Evolutionary conservation across 306 rosid genomes (phyloP).

Genomic region (Castanopsis chinensis): DNA sequence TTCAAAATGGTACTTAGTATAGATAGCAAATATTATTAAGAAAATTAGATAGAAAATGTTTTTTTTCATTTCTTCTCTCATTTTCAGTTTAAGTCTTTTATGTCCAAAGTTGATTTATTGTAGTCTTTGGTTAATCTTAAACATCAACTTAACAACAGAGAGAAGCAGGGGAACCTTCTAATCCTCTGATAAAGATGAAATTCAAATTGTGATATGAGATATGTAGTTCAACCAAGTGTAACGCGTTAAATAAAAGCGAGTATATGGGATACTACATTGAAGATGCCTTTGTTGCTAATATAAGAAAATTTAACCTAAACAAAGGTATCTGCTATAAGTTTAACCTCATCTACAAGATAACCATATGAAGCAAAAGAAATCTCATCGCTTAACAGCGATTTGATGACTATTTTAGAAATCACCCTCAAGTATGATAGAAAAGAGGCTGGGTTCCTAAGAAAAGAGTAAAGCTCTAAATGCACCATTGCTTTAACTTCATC

Average conservation of each 20-base stretch:
- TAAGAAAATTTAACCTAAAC: no score
- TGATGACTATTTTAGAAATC: no score
- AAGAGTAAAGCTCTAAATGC: no score
- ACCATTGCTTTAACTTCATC: no score
- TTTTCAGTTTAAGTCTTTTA: background rate
- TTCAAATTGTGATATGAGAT: slow-evolving; percentile 40
- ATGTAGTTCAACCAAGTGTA: slow-evolving; percentile 35
- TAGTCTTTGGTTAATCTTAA: background rate
- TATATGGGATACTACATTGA: background rate
- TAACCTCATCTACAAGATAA: no score
- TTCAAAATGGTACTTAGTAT: background rate
- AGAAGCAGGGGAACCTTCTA: slow-evolving; percentile 61
- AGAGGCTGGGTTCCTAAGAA: no score
- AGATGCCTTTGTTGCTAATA: no score
- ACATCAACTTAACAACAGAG: slow-evolving; percentile 32
- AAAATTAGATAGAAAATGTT: background rate
- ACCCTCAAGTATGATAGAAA: no score
- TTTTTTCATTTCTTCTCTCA: background rate
- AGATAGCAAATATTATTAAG: background rate
- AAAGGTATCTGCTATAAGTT: no score
- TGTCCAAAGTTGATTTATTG: background rate
- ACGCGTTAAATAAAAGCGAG: slow-evolving; percentile 55
- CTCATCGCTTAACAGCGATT: no score
- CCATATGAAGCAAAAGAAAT: no score
- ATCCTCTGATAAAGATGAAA: slow-evolving; percentile 38